These are phyloP conservation scores for Annulohypoxylon moriforme DNA, from an alignment of 495 filamentous ascomycete species.

Conservation along the genomic window DNA sequence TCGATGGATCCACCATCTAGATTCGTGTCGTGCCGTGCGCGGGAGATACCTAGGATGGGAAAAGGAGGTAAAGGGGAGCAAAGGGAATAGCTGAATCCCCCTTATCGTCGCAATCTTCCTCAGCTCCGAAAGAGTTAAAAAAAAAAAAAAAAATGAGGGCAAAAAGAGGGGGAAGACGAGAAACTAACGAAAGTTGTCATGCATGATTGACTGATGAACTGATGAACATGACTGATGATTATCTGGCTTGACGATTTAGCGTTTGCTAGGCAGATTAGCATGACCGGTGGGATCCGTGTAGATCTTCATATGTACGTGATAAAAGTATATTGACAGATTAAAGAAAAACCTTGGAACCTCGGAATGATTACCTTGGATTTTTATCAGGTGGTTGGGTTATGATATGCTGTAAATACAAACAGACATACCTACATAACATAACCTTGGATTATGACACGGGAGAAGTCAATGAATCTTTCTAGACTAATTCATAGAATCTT, in stretches of 20 bases:
- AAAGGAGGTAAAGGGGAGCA: neutral
- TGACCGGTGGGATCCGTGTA: conserved; percentile 5
- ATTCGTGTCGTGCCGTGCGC: neutral
- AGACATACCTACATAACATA: neutral
- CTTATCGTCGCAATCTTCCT: conserved; percentile 11
- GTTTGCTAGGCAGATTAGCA: conserved; percentile 14
- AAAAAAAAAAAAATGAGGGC: no score
- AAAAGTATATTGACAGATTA: neutral
- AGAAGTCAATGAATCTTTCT: neutral
- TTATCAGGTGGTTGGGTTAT: neutral
- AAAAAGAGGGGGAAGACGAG: conserved; percentile 1
- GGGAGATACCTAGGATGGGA: neutral
- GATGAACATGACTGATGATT: conserved; percentile 14
- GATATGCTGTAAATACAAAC: neutral
- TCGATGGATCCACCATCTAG: neutral
- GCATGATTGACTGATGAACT: no score
- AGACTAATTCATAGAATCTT: neutral
- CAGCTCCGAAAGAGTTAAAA: conserved; percentile 23
- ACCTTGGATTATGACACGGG: neutral
- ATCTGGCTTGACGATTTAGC: conserved; percentile 15
- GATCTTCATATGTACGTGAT: neutral
- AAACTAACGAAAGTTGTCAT: conserved; percentile 15
- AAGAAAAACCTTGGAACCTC: neutral
- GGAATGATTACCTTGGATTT: neutral
- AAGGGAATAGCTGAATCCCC: conserved; percentile 5